A percentile compares a stretch with the other conserved stretches of the same genome.
These are phyloP conservation scores for Carnegiea gigantea DNA, from an alignment of 179 eudicot species.

Conservation along the genomic window DNA sequence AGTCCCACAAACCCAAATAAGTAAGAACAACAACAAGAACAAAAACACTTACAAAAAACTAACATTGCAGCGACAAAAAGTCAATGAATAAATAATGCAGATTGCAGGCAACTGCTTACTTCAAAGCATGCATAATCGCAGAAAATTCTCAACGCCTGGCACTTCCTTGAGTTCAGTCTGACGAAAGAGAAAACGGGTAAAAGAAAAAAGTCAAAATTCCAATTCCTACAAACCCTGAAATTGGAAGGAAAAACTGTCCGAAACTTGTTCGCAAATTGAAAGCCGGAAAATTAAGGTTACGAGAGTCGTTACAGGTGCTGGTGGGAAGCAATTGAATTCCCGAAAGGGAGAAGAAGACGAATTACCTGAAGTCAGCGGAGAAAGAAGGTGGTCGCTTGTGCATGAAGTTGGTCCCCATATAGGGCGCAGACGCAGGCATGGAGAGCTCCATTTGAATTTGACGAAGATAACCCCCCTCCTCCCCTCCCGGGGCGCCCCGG, in stretches of 20 bases:
- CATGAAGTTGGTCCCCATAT: neutral
- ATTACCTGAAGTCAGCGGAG: constrained; percentile 6
- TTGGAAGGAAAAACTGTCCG: neutral
- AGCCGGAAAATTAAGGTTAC: too few relatives aligned
- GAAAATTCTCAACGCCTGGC: neutral
- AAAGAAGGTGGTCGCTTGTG: neutral
- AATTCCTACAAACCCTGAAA: neutral
- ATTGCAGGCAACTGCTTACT: neutral
- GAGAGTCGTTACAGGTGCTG: neutral
- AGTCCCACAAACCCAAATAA: neutral
- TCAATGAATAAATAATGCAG: neutral
- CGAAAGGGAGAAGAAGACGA: neutral
- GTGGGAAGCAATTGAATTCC: neutral
- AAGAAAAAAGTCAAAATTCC: neutral
- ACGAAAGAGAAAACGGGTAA: neutral
- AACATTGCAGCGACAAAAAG: neutral
- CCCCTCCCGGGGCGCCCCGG: too few relatives aligned
- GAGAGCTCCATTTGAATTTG: neutral
- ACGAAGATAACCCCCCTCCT: too few relatives aligned
- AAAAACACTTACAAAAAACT: neutral
- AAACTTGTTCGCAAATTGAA: neutral
- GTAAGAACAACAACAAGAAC: too few relatives aligned
- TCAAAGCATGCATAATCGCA: neutral
- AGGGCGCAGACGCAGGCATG: neutral
- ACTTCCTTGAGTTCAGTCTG: constrained; percentile 6